Conservation (phyloP, 495 filamentous ascomycete species). For the Lophium mytilinum region DNA sequence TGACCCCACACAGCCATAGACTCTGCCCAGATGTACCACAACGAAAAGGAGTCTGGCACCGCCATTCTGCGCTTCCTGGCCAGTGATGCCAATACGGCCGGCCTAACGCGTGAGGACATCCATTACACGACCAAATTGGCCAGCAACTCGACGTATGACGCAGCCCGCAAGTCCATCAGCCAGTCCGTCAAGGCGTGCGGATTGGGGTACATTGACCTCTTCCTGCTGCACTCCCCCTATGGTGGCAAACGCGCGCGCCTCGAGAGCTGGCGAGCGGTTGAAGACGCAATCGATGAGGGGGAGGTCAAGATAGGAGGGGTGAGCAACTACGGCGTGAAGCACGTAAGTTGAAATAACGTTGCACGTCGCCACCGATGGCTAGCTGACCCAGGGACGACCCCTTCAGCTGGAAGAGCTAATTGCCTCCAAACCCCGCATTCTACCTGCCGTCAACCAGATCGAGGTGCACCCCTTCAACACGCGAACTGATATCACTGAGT, state of each 20-base stretch:
- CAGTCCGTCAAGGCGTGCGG: constrained; percentile 46
- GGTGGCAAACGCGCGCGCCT: constrained; percentile 51
- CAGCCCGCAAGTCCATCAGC: constrained; percentile 48
- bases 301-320: constrained; percentile 55
- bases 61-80: constrained; percentile 48
- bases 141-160: constrained; percentile 49
- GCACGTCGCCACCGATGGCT: not conserved
- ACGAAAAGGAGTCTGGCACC: constrained; percentile 51
- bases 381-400: not conserved
- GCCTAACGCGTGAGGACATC: constrained; percentile 49
- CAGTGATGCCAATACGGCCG: constrained; percentile 32
- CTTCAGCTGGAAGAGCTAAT: constrained; percentile 54
- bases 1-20: constrained; percentile 40
- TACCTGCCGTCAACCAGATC: constrained; percentile 58
- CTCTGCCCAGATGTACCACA: constrained; percentile 56
- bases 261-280: constrained; percentile 57
- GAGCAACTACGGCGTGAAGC: constrained; percentile 59
- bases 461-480: constrained; percentile 67
- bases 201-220: constrained; percentile 63
- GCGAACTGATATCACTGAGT: constrained; percentile 45
- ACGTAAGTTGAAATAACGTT: constrained; percentile 38
- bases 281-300: constrained; percentile 54
- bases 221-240: constrained; percentile 58
- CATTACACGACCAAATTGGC: constrained; percentile 62
- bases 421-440: constrained; percentile 42